Conservation (phyloP, 768 basidiomycete species). For the Boletus barrowsii region DNA sequence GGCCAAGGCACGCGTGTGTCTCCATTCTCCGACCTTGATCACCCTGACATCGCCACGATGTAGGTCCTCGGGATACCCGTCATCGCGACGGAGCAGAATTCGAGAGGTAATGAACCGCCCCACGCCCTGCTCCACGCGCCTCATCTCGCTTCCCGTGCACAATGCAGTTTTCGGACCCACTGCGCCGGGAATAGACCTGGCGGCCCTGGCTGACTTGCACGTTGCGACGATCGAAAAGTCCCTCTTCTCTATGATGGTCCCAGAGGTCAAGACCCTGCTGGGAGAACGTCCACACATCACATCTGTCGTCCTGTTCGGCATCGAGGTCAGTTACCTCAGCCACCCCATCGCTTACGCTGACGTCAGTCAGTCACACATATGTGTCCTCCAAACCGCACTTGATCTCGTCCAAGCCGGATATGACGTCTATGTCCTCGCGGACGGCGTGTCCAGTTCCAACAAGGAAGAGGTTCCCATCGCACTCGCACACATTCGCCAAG, state of each 20-base stretch:
- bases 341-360: neutral
- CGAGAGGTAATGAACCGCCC: slow-evolving; percentile 50
- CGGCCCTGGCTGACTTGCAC: slow-evolving; percentile 52
- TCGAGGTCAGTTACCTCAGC: slow-evolving; percentile 58
- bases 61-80: slow-evolving; percentile 64
- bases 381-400: slow-evolving; percentile 80
- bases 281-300: slow-evolving; percentile 44
- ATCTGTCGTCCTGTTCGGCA: slow-evolving; percentile 77
- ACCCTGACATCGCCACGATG: neutral
- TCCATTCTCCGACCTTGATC: neutral
- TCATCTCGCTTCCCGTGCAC: slow-evolving; percentile 5
- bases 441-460: slow-evolving; percentile 83
- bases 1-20: slow-evolving; percentile 50
- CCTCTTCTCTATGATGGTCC: slow-evolving; percentile 81
- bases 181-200: slow-evolving; percentile 56
- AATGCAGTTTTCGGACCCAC: slow-evolving; percentile 64
- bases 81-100: slow-evolving; percentile 82
- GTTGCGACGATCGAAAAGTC: slow-evolving; percentile 71
- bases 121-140: neutral
- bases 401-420: slow-evolving; percentile 53
- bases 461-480: slow-evolving; percentile 77
- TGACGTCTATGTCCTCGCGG: slow-evolving; percentile 70
- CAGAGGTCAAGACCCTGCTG: slow-evolving; percentile 58
- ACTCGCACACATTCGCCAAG: slow-evolving; percentile 60
- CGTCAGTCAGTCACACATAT: slow-evolving; percentile 73